A percentile compares a stretch with the other conserved stretches of the same genome.
phyloP scores from a whole-genome alignment of 495 filamentous ascomycete genomes.

The Beverwykella pulmonaria region DNA sequence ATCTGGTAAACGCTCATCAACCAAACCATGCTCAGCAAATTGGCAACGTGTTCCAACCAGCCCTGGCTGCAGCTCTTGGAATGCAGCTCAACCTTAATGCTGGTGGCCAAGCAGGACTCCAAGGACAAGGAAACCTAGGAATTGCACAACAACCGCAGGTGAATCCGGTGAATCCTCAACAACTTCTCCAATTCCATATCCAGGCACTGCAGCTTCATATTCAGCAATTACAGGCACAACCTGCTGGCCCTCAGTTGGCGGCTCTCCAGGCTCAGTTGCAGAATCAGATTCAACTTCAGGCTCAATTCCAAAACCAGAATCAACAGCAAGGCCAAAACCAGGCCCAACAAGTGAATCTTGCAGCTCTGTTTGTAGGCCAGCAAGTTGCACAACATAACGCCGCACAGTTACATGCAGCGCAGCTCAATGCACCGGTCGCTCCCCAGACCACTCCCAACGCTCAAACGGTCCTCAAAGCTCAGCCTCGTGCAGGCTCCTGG shows the following conservation, averaged over 20 bases:
- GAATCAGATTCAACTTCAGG: conserved; percentile 19
- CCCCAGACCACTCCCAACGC: conserved; percentile 6
- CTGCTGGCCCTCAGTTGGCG: neutral
- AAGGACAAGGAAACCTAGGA: too few species aligned
- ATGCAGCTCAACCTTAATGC: too few species aligned
- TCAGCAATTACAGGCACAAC: conserved; percentile 22
- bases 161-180: conserved; percentile 5
- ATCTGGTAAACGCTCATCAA: conserved; percentile 2
- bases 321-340: conserved; percentile 15
- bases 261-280: conserved; percentile 28
- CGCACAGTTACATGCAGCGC: neutral
- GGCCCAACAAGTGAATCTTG: neutral
- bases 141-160: too few species aligned
- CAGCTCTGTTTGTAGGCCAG: too few species aligned
- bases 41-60: neutral
- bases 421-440: neutral
- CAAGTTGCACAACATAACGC: neutral
- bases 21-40: conserved; percentile 13
- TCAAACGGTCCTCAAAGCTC: conserved; percentile 7
- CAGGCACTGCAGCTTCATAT: conserved; percentile 30
- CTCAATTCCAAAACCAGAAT: conserved; percentile 14
- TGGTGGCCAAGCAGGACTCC: neutral
- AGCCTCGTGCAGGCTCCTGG: conserved; percentile 43
- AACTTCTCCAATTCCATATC: conserved; percentile 21
- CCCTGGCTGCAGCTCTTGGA: neutral